These are phyloP conservation scores for Wickerhamiella bombiphila DNA, from an alignment of 805 yeast species.

Conservation along the genomic window DNA sequence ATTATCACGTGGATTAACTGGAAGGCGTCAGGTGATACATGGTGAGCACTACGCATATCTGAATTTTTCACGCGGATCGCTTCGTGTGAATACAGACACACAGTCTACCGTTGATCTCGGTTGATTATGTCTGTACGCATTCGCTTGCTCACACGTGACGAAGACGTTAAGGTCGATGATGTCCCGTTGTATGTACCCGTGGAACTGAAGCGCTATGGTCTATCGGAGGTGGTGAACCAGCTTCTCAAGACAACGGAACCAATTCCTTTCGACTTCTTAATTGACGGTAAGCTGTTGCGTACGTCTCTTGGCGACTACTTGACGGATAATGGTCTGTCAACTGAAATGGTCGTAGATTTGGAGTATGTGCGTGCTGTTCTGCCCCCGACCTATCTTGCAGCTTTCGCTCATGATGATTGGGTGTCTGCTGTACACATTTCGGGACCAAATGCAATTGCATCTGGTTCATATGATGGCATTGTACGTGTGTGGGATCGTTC, in stretches of 20 bases:
- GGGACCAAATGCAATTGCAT: conserved; percentile 39
- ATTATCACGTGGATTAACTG: too few species aligned
- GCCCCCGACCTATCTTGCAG: conserved; percentile 85
- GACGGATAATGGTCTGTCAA: conserved; percentile 58
- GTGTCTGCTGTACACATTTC: conserved; percentile 56
- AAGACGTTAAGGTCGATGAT: conserved; percentile 53
- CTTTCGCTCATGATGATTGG: conserved; percentile 93
- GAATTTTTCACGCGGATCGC: too few species aligned
- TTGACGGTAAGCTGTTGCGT: conserved; percentile 71
- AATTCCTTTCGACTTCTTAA: conserved; percentile 83
- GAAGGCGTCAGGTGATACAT: too few species aligned
- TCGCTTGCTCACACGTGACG: conserved; percentile 66
- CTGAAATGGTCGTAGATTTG: conserved; percentile 61
- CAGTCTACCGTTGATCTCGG: too few species aligned
- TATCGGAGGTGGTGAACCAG: conserved; percentile 91
- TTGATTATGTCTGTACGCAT: conserved; percentile 27
- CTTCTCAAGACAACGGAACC: conserved; percentile 45
- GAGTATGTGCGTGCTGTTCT: conserved; percentile 87
- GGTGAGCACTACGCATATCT: too few species aligned
- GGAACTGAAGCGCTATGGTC: conserved; percentile 72
- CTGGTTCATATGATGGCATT: conserved; percentile 91
- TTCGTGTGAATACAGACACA: too few species aligned
- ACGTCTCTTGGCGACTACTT: conserved; percentile 70
- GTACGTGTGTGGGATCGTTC: conserved; percentile 77
- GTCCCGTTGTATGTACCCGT: conserved; percentile 83